These are phyloP conservation scores for Phytopythium helicoides DNA, from an alignment of 352 stramenopile species.

Conservation along the genomic window DNA sequence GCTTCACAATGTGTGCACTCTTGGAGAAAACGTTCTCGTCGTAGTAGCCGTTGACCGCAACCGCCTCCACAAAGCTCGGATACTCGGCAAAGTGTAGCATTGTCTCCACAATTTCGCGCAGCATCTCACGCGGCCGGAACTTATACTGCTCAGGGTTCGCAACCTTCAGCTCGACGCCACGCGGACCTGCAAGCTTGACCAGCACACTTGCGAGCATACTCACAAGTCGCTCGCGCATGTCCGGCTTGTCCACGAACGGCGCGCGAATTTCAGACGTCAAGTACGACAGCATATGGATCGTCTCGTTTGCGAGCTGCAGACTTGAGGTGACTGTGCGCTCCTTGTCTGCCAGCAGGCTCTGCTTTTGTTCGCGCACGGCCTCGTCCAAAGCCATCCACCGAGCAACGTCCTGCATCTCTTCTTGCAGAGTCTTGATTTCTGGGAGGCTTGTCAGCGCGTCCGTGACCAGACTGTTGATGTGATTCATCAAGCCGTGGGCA, in stretches of 20 bases:
- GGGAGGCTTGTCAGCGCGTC: slow-evolving; percentile 95
- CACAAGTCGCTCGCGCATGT: slow-evolving; percentile 93
- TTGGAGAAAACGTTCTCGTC: slow-evolving; percentile 74
- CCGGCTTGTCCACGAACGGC: slow-evolving; percentile 92
- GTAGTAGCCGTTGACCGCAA: slow-evolving; percentile 90
- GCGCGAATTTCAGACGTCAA: slow-evolving; percentile 93
- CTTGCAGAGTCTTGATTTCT: slow-evolving; percentile 93
- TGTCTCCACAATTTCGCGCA: slow-evolving; percentile 95
- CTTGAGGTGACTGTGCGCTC: slow-evolving; percentile 92
- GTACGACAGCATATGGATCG: slow-evolving; percentile 98
- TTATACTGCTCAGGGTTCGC: slow-evolving; percentile 98
- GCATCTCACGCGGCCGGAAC: slow-evolving; percentile 97
- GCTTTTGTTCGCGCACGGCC: slow-evolving; percentile 88
- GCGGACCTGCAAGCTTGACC: slow-evolving; percentile 92
- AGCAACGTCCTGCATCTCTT: slow-evolving; percentile 85
- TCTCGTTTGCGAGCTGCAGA: slow-evolving; percentile 96
- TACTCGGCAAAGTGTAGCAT: slow-evolving; percentile 93
- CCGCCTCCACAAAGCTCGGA: slow-evolving; percentile 88
- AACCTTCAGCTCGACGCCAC: slow-evolving; percentile 94
- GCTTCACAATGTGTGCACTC: slow-evolving; percentile 60
- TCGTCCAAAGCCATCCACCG: slow-evolving; percentile 85
- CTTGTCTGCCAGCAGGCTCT: slow-evolving; percentile 85
- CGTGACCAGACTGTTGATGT: slow-evolving; percentile 97
- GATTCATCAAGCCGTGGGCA: slow-evolving; percentile 98
- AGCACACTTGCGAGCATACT: slow-evolving; percentile 97